A percentile compares a stretch with the other conserved stretches of the same genome.
Evolutionary conservation across 192 early-diverging fungal genomes (phyloP).

Genomic region (Dissophora globulifera): DNA sequence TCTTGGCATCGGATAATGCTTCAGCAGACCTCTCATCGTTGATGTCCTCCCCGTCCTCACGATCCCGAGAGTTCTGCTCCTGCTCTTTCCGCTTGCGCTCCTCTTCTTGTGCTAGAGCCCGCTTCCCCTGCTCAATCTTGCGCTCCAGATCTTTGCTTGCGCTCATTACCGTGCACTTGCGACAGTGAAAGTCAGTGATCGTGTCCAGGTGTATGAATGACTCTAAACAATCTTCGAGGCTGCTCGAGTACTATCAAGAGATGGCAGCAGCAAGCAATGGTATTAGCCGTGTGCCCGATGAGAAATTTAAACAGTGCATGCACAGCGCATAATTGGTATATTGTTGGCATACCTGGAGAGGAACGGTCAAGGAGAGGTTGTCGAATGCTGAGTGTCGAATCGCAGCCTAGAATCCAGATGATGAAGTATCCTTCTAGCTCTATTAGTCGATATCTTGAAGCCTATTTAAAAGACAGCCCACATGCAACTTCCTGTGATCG

Average conservation of each 20-base stretch:
- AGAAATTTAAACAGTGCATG: too few relatives aligned
- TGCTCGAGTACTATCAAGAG: conserved; percentile 54
- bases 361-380: conserved; percentile 73
- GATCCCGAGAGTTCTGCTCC: background rate
- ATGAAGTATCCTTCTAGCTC: background rate
- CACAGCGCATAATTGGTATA: background rate
- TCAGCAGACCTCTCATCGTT: too few relatives aligned
- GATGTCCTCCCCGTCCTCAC: background rate
- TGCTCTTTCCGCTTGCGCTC: background rate
- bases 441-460: too few relatives aligned
- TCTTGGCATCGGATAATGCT: too few relatives aligned
- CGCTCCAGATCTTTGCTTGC: conserved; percentile 55
- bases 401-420: conserved; percentile 55
- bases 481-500: background rate
- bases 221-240: conserved; percentile 71
- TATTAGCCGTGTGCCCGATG: too few relatives aligned
- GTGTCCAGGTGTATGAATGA: conserved; percentile 73
- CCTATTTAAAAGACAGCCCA: background rate
- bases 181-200: conserved; percentile 74
- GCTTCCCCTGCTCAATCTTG: conserved; percentile 28
- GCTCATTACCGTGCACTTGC: conserved; percentile 65
- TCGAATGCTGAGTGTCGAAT: conserved; percentile 80
- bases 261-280: too few relatives aligned
- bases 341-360: conserved; percentile 46
- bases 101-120: background rate